Evolutionary conservation across 2,329 filamentous ascomycete species (phyloP).

Genomic region (Talaromyces sp.): DNA sequence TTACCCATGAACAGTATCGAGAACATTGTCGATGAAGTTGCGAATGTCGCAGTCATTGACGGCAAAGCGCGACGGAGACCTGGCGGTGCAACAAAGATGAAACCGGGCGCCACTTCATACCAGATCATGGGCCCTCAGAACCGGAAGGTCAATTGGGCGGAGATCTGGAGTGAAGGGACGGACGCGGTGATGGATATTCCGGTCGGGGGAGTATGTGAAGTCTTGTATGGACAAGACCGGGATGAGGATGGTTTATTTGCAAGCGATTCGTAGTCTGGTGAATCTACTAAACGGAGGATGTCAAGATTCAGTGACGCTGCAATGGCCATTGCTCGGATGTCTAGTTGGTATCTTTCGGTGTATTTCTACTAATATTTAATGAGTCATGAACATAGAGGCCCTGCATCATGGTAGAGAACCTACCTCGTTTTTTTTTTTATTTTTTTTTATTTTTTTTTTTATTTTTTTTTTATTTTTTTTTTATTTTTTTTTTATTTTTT

Average conservation of each 20-base stretch:
- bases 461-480: no score
- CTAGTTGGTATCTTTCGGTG: no score
- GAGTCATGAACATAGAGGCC: no score
- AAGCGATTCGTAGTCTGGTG: background rate
- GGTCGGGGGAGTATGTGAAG: constrained; percentile 90
- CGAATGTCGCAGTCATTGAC: constrained; percentile 82
- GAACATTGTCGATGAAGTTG: constrained; percentile 88
- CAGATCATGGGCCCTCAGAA: constrained; percentile 48
- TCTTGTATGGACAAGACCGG: constrained; percentile 74
- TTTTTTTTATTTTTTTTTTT: no score
- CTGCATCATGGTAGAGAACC: no score
- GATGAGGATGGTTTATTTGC: constrained; percentile 33
- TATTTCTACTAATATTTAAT: no score
- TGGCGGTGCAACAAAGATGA: constrained; percentile 47
- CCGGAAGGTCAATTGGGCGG: constrained; percentile 68
- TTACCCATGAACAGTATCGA: constrained; percentile 77
- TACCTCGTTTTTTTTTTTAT: no score
- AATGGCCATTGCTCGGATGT: no score
- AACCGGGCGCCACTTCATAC: constrained; percentile 43
- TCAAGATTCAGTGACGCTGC: no score
- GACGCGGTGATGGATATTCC: constrained; percentile 98
- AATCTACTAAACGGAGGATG: no score
- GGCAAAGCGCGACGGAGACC: constrained; percentile 62
- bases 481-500: no score
- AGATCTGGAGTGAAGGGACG: constrained; percentile 86